Percentiles rank a stretch among this genome's conserved stretches.
Conservation (phyloP, 495 filamentous ascomycete species). For the Penicillium longicatenatum region DNA sequence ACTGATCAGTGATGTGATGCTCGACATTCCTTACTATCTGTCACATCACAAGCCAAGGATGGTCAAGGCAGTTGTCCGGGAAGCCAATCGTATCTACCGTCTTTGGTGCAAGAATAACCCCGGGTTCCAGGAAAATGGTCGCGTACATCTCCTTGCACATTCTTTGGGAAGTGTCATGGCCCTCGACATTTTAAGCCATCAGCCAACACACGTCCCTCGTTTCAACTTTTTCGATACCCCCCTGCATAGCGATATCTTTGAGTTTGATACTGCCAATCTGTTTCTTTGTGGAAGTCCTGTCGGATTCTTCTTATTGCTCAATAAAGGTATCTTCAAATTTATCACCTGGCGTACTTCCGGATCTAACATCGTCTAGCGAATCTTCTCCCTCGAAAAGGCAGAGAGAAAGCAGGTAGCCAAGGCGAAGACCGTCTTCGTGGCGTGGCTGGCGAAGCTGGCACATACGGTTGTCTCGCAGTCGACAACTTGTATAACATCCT, state of each 20-base stretch:
- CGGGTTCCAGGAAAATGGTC: slow-evolving; percentile 74
- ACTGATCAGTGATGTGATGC: slow-evolving; percentile 94
- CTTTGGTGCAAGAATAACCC: slow-evolving; percentile 94
- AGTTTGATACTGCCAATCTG: slow-evolving; percentile 86
- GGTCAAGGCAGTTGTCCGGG: slow-evolving; percentile 83
- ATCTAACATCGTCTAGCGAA: slow-evolving; percentile 43
- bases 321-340: slow-evolving; percentile 53
- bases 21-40: slow-evolving; percentile 96
- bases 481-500: slow-evolving; percentile 98
- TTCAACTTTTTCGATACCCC: slow-evolving; percentile 53
- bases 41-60: slow-evolving; percentile 95
- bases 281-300: slow-evolving; percentile 93
- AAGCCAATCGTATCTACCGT: slow-evolving; percentile 91
- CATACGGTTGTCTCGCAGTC: slow-evolving; percentile 87
- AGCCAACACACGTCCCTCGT: slow-evolving; percentile 69
- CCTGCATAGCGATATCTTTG: slow-evolving; percentile 66
- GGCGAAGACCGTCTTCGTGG: slow-evolving; percentile 61
- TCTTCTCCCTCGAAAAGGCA: slow-evolving; percentile 75
- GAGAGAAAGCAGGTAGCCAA: slow-evolving; percentile 73
- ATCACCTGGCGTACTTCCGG: not conserved
- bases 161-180: slow-evolving; percentile 94
- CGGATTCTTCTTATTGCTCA: slow-evolving; percentile 89
- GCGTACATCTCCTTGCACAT: slow-evolving; percentile 91
- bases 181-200: slow-evolving; percentile 83
- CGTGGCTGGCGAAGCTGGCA: slow-evolving; percentile 73